Base-by-base conservation (phyloP, 1,284 basidiomycete genomes). In the Malassezia vespertilionis region DNA sequence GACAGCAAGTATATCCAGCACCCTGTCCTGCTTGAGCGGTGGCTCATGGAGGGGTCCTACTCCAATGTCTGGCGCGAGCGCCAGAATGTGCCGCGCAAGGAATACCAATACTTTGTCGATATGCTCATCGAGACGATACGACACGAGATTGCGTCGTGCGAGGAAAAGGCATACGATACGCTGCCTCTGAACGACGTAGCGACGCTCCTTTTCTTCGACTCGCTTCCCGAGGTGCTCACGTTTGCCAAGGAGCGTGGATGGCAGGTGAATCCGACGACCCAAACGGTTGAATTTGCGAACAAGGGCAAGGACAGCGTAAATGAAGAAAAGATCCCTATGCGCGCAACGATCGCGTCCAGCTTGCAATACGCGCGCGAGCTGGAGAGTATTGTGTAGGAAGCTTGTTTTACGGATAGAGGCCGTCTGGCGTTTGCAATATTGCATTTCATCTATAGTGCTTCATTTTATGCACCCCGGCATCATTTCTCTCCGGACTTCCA, bases 31-130 rank as follows among this genome's bases (percentile, higher is more conserved):
- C 59, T 75, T 49, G 93, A 99, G 72, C 78, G 86, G 40, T 96
- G 90, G 86, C 77, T 97, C 50, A 97, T 99, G 91, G 93, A 97
- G 72, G 91, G 91, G 28, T 84, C 83, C 64, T 99, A 97, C 72
- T 88, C 86, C 72, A 93, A 95, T 72, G 90, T 97, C 3, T 99
- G 91, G 87, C 82, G 85, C 58, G 88, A 90, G 33, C 79, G 88
- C 58, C 83, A 86, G 56, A 82, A 88, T 61, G 86, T 58, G 18
- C 54, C 69, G 1, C 56, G 57, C 27, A 82, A 84, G 52, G 88
- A 91, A 70, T 89, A 89, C 75, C 82, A 81, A 60, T 85, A 83
- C 75, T 91, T 91, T 65, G 81, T 89, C 12, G 83, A 89, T 65
- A 83, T 83, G 59, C 74, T 91, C 53, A 86, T 91, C 81, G 82